phyloP scores from a whole-genome alignment of 768 basidiomycete genomes.

The Mrakia blollopis region DNA sequence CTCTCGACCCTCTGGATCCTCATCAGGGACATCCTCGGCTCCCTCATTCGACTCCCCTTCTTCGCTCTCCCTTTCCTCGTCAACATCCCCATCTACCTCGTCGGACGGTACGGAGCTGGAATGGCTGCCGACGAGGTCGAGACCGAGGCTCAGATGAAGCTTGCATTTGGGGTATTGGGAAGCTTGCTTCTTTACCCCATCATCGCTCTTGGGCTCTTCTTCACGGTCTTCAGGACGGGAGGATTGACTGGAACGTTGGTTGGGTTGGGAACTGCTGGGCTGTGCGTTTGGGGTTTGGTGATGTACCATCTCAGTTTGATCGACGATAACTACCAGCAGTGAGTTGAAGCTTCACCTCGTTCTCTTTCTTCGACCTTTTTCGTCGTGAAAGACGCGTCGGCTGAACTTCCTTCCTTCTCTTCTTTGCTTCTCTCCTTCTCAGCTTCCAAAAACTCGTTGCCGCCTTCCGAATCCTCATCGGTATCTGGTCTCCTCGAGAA shows the following conservation, averaged over 20 bases:
- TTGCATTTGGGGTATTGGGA: slow-evolving; percentile 72
- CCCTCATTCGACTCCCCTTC: slow-evolving; percentile 73
- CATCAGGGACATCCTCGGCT: slow-evolving; percentile 67
- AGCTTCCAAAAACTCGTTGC: slow-evolving; percentile 82
- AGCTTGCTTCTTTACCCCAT: slow-evolving; percentile 72
- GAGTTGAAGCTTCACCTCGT: slow-evolving; percentile 38
- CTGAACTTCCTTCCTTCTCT: background rate
- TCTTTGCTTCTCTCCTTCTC: slow-evolving; percentile 15
- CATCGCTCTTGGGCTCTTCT: slow-evolving; percentile 83
- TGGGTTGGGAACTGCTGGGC: slow-evolving; percentile 51
- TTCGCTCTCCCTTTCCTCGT: slow-evolving; percentile 75
- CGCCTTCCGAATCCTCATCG: slow-evolving; percentile 94
- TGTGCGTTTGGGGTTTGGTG: slow-evolving; percentile 68
- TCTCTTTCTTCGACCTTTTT: background rate
- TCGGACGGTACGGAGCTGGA: slow-evolving; percentile 68
- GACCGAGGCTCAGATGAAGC: slow-evolving; percentile 93
- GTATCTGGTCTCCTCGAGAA: slow-evolving; percentile 79
- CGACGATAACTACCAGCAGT: slow-evolving; percentile 82
- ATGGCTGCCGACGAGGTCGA: slow-evolving; percentile 79
- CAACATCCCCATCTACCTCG: slow-evolving; percentile 62
- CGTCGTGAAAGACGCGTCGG: background rate
- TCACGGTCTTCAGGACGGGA: slow-evolving; percentile 59
- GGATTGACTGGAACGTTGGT: slow-evolving; percentile 64
- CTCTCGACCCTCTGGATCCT: slow-evolving; percentile 73
- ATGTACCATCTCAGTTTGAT: slow-evolving; percentile 81